phyloP scores from a whole-genome alignment of 1,139 yeast species.

The Geotrichum reessii region DNA sequence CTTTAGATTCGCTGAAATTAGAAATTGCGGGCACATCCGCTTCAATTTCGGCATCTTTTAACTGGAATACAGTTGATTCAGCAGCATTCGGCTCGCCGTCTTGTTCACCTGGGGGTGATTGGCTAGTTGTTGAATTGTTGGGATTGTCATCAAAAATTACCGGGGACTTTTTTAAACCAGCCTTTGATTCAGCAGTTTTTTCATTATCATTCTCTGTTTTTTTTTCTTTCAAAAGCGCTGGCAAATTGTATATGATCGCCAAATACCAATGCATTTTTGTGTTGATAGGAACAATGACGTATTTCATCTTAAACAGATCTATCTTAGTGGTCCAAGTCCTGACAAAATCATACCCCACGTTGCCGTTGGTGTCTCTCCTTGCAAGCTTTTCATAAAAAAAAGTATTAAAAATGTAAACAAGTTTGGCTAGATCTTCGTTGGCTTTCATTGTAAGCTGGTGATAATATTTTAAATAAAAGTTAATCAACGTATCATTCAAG shows the following conservation, averaged over 20 bases:
- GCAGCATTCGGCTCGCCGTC: background rate
- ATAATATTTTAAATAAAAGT: conserved; percentile 35
- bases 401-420: conserved; percentile 69
- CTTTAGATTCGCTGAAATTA: background rate
- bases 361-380: conserved; percentile 28
- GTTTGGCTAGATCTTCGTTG: conserved; percentile 24
- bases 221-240: conserved; percentile 21
- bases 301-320: conserved; percentile 55
- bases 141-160: background rate
- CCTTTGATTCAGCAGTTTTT: background rate
- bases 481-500: conserved; percentile 40
- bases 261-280: conserved; percentile 82
- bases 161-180: background rate
- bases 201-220: conserved; percentile 1
- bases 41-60: background rate
- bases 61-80: background rate
- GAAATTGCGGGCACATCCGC: background rate
- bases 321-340: conserved; percentile 73
- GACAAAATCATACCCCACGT: conserved; percentile 55
- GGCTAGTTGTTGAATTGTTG: background rate
- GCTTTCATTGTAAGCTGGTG: conserved; percentile 19
- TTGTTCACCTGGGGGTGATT: too few relatives aligned
- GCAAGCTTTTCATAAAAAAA: conserved; percentile 70
- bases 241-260: conserved; percentile 39
- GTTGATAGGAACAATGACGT: conserved; percentile 75